Evolutionary conservation across 75 land plant species (phyloP), one percentile per base, ranked within the genome.

Genomic region (Sequoia sempervirens): DNA sequence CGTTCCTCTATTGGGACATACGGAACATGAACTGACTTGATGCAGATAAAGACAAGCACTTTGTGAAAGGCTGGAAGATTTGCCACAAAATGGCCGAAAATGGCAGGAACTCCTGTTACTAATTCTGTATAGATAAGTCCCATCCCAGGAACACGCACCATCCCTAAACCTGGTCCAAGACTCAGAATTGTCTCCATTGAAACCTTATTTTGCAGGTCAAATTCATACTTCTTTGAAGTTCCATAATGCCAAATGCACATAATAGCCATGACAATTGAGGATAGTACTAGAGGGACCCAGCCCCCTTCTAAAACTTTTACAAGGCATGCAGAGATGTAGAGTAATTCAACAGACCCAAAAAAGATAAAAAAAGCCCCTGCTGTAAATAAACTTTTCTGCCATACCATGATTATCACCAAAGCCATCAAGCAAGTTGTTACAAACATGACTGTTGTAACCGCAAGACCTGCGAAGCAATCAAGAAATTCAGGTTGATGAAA

Each of bases 211-310:
- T 93, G 93, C 12, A 89, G 17, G 46, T 93, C 90, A 78, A 82
- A 88, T 20, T 88, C 84, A 75, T 89, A 93, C 84, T 89, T 93
- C 80, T 83, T 86, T 83, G 85, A 81, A 8, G 87, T 84, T 47
- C 93, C 93, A 88, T 88, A 93, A 58, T 93, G 88, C 94, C 94
- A 93, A 34, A 87, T 81, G 80, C 74, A 91, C 94, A 91, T 92
- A 69, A 89, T 82, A 5, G 47, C 41, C 87, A 93, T 83, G 84
- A 93, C 80, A 47, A 91, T 52, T 1, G 73, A 54, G 41, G 93
- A 47, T 11, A 93, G 73, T 26, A 82, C 84, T 5, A 93, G 34
- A 12, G 94, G 87, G 7, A 86, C 84, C 94, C 93, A 93, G 34
- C 94, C 94, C 50, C 94, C 94, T 32, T 85, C 81, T 3, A 83